Conservation (phyloP, 495 filamentous ascomycete genomes). For the Penicillium dipodomyicola region DNA sequence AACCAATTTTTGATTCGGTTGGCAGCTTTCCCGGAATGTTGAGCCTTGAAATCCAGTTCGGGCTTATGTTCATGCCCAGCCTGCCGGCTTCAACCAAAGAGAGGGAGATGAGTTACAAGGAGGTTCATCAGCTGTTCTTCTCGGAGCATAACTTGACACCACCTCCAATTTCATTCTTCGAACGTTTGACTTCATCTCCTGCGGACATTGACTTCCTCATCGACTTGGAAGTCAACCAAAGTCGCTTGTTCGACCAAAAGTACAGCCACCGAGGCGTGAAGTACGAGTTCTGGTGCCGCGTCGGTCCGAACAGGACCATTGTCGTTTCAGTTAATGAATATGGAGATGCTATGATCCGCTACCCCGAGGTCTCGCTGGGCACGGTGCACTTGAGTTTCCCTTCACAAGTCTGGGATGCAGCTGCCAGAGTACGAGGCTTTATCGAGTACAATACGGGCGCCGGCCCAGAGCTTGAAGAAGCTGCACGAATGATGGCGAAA, state of each 20-base stretch:
- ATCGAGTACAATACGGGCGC: slow-evolving; percentile 9
- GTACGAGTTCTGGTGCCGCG: slow-evolving; percentile 54
- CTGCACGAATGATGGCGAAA: slow-evolving; percentile 25
- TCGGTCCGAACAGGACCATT: slow-evolving; percentile 29
- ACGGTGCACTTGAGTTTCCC: slow-evolving; percentile 44
- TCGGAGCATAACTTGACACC: not conserved
- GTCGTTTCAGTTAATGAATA: slow-evolving; percentile 50
- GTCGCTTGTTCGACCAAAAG: slow-evolving; percentile 32
- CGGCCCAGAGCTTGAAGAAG: slow-evolving; percentile 24
- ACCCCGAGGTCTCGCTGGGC: slow-evolving; percentile 23
- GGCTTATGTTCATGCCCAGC: slow-evolving; percentile 31
- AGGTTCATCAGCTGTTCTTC: slow-evolving; percentile 4
- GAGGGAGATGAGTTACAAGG: slow-evolving; percentile 3
- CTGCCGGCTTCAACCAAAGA: slow-evolving; percentile 21
- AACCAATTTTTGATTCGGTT: slow-evolving; percentile 27
- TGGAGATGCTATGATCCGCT: slow-evolving; percentile 25
- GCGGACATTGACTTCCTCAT: slow-evolving; percentile 41
- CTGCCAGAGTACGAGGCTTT: slow-evolving; percentile 25
- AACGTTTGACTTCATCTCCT: slow-evolving; percentile 37
- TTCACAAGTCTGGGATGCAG: slow-evolving; percentile 47
- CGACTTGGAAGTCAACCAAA: slow-evolving; percentile 26
- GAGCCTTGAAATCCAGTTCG: slow-evolving; percentile 38
- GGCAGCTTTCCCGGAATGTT: slow-evolving; percentile 32
- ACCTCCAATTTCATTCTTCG: slow-evolving; percentile 18
- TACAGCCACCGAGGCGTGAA: slow-evolving; percentile 30